Conservation (phyloP, 257 asterid genomes). For the Forsythia suspensa region DNA sequence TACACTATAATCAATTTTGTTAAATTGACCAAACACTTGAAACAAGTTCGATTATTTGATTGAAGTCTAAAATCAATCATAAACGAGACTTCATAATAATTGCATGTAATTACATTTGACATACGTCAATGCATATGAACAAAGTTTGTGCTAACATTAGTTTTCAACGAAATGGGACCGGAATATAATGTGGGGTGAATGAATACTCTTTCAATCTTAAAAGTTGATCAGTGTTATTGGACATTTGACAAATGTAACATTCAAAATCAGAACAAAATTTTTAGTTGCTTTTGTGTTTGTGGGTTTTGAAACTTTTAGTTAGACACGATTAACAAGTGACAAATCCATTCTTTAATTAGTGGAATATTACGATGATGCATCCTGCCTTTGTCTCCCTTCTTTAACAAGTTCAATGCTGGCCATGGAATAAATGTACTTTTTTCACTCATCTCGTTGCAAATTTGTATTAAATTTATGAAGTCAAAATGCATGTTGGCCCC, state of each 20-base stretch:
- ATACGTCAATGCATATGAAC: too few species aligned
- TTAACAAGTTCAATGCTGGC: slow-evolving; percentile 12
- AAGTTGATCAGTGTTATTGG: neutral
- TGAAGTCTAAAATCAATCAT: too few species aligned
- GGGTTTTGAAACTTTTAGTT: slow-evolving; percentile 2
- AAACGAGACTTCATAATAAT: too few species aligned
- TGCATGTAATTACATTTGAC: too few species aligned
- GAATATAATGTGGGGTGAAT: too few species aligned
- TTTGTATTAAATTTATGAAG: neutral
- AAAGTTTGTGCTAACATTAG: neutral
- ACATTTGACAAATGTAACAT: neutral
- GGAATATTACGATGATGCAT: neutral
- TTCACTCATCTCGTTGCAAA: neutral
- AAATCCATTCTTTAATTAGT: neutral
- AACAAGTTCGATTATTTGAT: too few species aligned
- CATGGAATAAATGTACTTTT: neutral
- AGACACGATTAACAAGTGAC: neutral
- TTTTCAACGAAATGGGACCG: neutral
- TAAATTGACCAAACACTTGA: too few species aligned
- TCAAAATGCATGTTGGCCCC: neutral
- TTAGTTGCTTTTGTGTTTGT: neutral
- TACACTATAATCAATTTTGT: too few species aligned
- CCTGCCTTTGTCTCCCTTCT: slow-evolving; percentile 19
- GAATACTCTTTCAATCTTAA: neutral
- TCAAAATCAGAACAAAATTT: neutral